A percentile compares a stretch with the other conserved stretches of the same genome.
These are phyloP conservation scores for Dactylellina parvicollis DNA, from an alignment of 2,329 filamentous ascomycete genomes.

Conservation along the genomic window DNA sequence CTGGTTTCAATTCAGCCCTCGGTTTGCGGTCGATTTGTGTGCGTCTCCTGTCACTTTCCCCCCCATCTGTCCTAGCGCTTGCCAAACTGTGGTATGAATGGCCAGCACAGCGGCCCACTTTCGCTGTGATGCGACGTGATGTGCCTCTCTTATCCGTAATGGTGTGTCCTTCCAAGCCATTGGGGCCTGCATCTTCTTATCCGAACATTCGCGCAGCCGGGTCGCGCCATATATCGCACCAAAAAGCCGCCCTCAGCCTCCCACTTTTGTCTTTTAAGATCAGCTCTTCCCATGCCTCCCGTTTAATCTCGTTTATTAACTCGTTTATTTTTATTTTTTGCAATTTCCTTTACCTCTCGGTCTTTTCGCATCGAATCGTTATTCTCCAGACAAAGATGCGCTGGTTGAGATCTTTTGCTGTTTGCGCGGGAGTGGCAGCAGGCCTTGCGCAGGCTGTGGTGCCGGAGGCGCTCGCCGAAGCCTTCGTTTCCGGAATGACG, in stretches of 20 bases:
- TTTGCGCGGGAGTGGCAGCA: constrained; percentile 31
- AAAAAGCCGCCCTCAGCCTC: constrained; percentile 32
- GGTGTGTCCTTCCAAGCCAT: constrained; percentile 18
- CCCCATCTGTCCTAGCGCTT: constrained; percentile 28
- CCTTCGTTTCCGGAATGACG: constrained; percentile 40
- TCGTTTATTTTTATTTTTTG: constrained; percentile 25
- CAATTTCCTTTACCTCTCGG: constrained; percentile 27
- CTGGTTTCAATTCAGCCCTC: constrained; percentile 48
- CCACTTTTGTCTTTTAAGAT: constrained; percentile 15
- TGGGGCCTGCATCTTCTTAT: constrained; percentile 42
- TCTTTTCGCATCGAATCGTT: constrained; percentile 24
- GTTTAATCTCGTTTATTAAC: constrained; percentile 31
- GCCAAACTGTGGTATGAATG: constrained; percentile 32
- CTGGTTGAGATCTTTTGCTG: constrained; percentile 47
- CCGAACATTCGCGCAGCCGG: constrained; percentile 29
- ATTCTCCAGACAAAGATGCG: constrained; percentile 30
- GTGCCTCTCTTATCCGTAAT: constrained; percentile 33
- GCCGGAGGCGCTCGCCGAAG: constrained; percentile 41
- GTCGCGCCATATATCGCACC: constrained; percentile 20
- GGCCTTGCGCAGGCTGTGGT: constrained; percentile 30
- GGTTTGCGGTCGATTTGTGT: too few relatives aligned
- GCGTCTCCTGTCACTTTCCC: neutral
- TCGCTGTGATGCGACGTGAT: constrained; percentile 49
- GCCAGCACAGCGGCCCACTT: constrained; percentile 40
- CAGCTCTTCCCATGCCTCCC: constrained; percentile 14